phyloP scores from a whole-genome alignment of 768 basidiomycete species.

The Pleurotus salmoneostramineus region DNA sequence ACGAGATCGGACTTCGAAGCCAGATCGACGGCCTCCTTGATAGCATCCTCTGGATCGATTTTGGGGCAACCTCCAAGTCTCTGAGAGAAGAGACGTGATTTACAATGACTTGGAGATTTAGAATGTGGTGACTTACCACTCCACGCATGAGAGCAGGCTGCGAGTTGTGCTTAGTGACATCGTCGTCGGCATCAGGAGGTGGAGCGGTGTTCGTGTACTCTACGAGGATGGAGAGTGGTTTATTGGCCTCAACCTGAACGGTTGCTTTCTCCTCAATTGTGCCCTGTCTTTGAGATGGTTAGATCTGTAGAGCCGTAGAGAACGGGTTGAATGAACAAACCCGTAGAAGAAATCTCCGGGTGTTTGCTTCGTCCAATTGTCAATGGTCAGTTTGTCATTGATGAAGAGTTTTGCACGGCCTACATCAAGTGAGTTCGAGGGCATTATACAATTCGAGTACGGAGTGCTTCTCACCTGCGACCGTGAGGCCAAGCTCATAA shows the following conservation, averaged over 20 bases:
- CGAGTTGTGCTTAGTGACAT: slow-evolving; percentile 38
- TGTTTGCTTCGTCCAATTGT: slow-evolving; percentile 69
- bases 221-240: slow-evolving; percentile 49
- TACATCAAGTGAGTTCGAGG: slow-evolving; percentile 9
- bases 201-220: slow-evolving; percentile 63
- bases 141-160: slow-evolving; percentile 70
- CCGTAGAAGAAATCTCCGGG: slow-evolving; percentile 71
- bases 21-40: slow-evolving; percentile 50
- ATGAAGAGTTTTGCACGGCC: slow-evolving; percentile 65
- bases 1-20: slow-evolving; percentile 54
- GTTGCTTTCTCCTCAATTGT: slow-evolving; percentile 59
- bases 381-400: slow-evolving; percentile 52
- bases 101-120: not conserved
- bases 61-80: slow-evolving; percentile 67
- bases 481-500: slow-evolving; percentile 61
- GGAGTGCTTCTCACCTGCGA: slow-evolving; percentile 38
- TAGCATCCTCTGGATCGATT: slow-evolving; percentile 52
- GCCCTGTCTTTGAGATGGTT: slow-evolving; percentile 40
- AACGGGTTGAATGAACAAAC: too few species aligned
- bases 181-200: slow-evolving; percentile 35
- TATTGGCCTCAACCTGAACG: slow-evolving; percentile 40
- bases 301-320: too few species aligned
- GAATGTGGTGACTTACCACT: slow-evolving; percentile 38
- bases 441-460: not conserved
- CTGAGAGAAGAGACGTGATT: not conserved